phyloP scores from a whole-genome alignment of 1,284 basidiomycete genomes.

The Cryptococcus amylolentus region DNA sequence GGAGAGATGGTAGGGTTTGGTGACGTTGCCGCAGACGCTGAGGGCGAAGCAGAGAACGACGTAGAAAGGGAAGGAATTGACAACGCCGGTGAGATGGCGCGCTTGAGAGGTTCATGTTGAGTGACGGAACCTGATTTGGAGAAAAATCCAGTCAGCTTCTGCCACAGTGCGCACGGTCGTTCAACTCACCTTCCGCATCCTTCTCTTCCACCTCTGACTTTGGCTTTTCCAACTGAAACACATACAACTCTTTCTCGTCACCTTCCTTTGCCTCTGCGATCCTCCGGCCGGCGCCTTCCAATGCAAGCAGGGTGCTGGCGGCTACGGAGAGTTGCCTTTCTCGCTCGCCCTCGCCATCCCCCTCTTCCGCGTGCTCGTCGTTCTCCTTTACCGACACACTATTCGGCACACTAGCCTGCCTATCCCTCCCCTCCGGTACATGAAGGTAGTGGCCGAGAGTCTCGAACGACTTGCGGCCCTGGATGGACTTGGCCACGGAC shows the following conservation, averaged over 20 bases:
- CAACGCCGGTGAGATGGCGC: too few species aligned
- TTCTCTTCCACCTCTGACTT: not conserved
- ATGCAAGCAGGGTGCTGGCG: constrained; percentile 1
- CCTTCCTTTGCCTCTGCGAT: not conserved
- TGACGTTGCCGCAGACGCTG: not conserved
- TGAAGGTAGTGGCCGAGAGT: not conserved
- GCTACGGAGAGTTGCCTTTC: constrained; percentile 5
- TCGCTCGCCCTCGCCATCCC: not conserved
- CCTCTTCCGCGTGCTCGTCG: not conserved
- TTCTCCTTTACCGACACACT: not conserved
- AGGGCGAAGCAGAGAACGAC: not conserved
- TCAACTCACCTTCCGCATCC: not conserved
- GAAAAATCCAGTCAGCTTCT: too few species aligned
- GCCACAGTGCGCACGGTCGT: not conserved
- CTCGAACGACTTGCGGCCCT: not conserved
- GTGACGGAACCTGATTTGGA: too few species aligned
- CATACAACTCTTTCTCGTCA: not conserved
- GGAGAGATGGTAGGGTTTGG: not conserved
- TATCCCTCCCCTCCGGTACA: too few species aligned
- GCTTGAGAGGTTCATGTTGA: too few species aligned
- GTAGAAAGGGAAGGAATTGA: not conserved
- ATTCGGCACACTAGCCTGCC: too few species aligned
- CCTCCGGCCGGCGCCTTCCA: not conserved
- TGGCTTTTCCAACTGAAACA: not conserved
- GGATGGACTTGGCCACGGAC: constrained; percentile 1